Evolutionary conservation across 257 asterid genomes (phyloP), one percentile per base, ranked within the genome.

Genomic region (Rubia yunnanensis): DNA sequence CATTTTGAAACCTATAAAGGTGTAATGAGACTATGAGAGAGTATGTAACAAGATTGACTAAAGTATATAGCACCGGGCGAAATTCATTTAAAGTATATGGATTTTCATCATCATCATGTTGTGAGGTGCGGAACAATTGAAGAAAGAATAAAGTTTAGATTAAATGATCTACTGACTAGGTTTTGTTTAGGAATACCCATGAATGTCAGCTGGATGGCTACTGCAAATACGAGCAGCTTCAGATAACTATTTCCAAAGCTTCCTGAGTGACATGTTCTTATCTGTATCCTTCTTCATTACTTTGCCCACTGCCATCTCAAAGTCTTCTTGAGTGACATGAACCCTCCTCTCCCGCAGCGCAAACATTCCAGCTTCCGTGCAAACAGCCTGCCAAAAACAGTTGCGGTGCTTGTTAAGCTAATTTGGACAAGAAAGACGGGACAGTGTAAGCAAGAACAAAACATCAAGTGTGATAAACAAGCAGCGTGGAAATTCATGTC

Each of bases 221-320:
- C n/a, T n/a, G n/a, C n/a, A n/a, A n/a, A n/a, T n/a, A n/a, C n/a
- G n/a, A n/a, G n/a, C n/a, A n/a, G n/a, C n/a, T n/a, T n/a, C n/a
- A n/a, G n/a, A n/a, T n/a, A n/a, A n/a, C 36, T 41, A 63, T 32
- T 49, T 65, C 69, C 69, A 65, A 8, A 65, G 59, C 60, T 20
- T 65, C 59, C 23, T 20, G 6, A 50, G 60, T 0, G 70, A 50
- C 48, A 13, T 49, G 20, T 50, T 65, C n/a, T 89, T 89, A 80
- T 89, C 96, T 0, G 94, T 89, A 62, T 92, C 99, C 79, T 92
- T 92, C 85, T 92, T 92, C 97, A 92, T 92, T 53, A 92, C 99
- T 80, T 92, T 89, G 3, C 94, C 92, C 18, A 89, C 99, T 6
- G 96, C 99, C 97, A 89, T 92, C 79, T 89, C 99, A 50, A 92